Conservation (phyloP, 2,329 filamentous ascomycete species). For the Clonostachys rhizophaga region DNA sequence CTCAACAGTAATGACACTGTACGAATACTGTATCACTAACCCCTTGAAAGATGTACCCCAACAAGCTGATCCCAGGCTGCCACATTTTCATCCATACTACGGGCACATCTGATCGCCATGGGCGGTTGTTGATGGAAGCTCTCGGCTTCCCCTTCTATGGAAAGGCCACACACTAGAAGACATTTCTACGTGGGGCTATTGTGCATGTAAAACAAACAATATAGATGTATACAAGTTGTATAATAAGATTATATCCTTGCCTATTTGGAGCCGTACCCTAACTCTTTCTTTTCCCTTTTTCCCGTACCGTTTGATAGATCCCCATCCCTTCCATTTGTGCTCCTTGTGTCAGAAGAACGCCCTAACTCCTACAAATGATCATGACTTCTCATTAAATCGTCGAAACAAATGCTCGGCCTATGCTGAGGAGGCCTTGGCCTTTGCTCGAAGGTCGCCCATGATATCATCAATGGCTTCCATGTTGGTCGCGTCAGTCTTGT, state of each 20-base stretch:
- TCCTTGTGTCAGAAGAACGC: too few relatives aligned
- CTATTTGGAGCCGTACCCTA: too few relatives aligned
- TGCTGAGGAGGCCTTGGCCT: constrained; percentile 25
- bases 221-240: too few relatives aligned
- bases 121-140: constrained; percentile 59
- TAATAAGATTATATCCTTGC: too few relatives aligned
- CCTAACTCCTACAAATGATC: too few relatives aligned
- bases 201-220: too few relatives aligned
- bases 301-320: too few relatives aligned
- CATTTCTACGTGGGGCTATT: too few relatives aligned
- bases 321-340: too few relatives aligned
- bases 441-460: constrained; percentile 62
- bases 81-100: constrained; percentile 81
- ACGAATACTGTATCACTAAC: constrained; percentile 7
- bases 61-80: constrained; percentile 77
- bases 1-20: constrained; percentile 4
- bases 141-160: constrained; percentile 68
- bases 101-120: constrained; percentile 80
- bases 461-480: constrained; percentile 83
- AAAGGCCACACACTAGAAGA: constrained; percentile 45
- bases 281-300: too few relatives aligned
- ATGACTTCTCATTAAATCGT: constrained; percentile 1
- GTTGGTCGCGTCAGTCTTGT: constrained; percentile 71
- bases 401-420: not conserved
- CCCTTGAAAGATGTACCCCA: constrained; percentile 47